These are phyloP conservation scores for Coniochaeta sp. DNA, from an alignment of 2,329 filamentous ascomycete species.

Conservation along the genomic window DNA sequence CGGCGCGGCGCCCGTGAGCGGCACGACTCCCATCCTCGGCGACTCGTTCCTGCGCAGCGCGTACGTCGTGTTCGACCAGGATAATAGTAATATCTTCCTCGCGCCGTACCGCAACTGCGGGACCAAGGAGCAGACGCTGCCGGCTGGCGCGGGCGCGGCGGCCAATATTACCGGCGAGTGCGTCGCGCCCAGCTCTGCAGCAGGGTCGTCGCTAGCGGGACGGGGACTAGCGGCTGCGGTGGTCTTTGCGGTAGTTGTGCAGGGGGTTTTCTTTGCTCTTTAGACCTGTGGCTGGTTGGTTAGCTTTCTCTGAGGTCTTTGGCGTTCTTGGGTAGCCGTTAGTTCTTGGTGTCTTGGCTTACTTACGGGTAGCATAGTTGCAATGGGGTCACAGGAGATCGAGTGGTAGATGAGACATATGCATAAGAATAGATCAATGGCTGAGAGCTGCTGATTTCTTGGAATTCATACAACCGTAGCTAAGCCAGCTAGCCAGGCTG, in stretches of 20 bases:
- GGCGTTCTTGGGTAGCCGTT: too few species aligned
- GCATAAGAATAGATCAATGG: too few species aligned
- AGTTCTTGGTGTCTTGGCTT: too few species aligned
- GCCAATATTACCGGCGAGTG: conserved; percentile 1
- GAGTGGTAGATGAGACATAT: too few species aligned
- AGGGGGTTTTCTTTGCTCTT: neutral
- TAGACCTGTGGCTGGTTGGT: too few species aligned
- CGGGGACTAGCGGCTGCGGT: neutral
- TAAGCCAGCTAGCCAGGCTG: too few species aligned
- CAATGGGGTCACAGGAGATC: too few species aligned
- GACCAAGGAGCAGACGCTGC: conserved; percentile 10
- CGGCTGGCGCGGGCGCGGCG: neutral
- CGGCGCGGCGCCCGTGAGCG: conserved; percentile 18
- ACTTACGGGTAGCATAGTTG: too few species aligned
- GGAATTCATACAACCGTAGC: too few species aligned
- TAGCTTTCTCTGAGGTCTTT: too few species aligned
- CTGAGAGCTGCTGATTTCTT: too few species aligned
- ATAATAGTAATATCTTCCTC: conserved; percentile 19
- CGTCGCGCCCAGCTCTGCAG: neutral
- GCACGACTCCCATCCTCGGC: conserved; percentile 19
- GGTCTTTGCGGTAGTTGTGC: neutral
- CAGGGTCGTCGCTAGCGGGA: neutral
- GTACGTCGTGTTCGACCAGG: conserved; percentile 25
- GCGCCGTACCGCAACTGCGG: conserved; percentile 24
- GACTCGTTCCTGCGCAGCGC: conserved; percentile 23